Percentiles rank a stretch among this genome's conserved stretches.
Evolutionary conservation across 1,139 yeast genomes (phyloP).

Genomic region (Yamadazyma kanchanaburiensis): DNA sequence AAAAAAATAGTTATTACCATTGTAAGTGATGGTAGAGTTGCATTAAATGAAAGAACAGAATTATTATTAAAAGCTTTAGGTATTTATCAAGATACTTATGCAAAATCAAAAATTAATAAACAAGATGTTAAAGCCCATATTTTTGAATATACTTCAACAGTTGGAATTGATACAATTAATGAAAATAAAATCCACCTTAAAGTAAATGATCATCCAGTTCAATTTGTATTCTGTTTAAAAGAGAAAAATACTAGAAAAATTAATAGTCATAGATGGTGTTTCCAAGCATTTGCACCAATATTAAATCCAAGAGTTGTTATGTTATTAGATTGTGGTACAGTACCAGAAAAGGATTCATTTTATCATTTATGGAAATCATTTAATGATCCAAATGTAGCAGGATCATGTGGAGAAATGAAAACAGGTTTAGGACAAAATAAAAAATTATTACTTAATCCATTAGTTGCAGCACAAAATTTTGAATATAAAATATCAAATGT

Average conservation of each 20-base stretch:
- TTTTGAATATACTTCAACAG: slow-evolving; percentile 77
- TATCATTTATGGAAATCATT: slow-evolving; percentile 75
- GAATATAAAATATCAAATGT: slow-evolving; percentile 82
- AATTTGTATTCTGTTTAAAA: slow-evolving; percentile 71
- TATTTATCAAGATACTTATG: slow-evolving; percentile 78
- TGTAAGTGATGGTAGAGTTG: slow-evolving; percentile 75
- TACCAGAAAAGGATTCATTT: slow-evolving; percentile 69
- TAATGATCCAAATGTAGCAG: slow-evolving; percentile 74
- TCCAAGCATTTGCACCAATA: slow-evolving; percentile 74
- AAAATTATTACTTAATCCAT: slow-evolving; percentile 59
- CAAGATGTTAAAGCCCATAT: slow-evolving; percentile 67
- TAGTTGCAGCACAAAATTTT: slow-evolving; percentile 82
- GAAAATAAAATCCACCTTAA: slow-evolving; percentile 49
- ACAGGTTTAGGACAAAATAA: slow-evolving; percentile 62
- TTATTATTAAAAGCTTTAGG: slow-evolving; percentile 71
- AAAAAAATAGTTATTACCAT: slow-evolving; percentile 71
- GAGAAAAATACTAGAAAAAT: slow-evolving; percentile 74
- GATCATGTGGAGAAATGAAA: slow-evolving; percentile 84
- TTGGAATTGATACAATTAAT: slow-evolving; percentile 65
- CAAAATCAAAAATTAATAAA: slow-evolving; percentile 73
- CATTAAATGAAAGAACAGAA: slow-evolving; percentile 62
- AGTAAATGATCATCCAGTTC: slow-evolving; percentile 65
- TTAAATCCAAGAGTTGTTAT: slow-evolving; percentile 69
- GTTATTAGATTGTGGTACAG: slow-evolving; percentile 77
- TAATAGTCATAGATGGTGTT: slow-evolving; percentile 83